These are phyloP conservation scores for Pythium coloratum DNA, from an alignment of 352 stramenopile species.

Conservation along the genomic window DNA sequence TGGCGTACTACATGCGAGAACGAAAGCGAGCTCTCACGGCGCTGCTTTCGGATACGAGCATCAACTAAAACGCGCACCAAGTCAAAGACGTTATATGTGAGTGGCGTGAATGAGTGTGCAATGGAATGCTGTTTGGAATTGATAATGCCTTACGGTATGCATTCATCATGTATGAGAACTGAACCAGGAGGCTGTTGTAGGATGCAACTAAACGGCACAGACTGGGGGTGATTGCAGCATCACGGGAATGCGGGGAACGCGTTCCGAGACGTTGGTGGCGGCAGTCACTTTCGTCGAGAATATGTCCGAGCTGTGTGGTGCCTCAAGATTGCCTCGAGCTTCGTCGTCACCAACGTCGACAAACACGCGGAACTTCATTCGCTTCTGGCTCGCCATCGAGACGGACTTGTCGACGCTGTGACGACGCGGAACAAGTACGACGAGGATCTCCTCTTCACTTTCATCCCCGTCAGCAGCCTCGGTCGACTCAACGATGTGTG, in stretches of 20 bases:
- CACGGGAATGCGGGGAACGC: not conserved
- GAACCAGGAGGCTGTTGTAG: not conserved
- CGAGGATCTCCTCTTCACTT: slow-evolving; percentile 2
- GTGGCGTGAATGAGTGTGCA: not conserved
- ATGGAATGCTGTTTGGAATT: not conserved
- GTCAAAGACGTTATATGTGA: not conserved
- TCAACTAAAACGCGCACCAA: not conserved
- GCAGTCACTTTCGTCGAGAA: not conserved
- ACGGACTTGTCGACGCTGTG: slow-evolving; percentile 4
- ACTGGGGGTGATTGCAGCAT: not conserved
- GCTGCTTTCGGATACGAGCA: not conserved
- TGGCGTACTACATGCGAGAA: slow-evolving; percentile 21
- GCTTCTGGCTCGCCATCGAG: not conserved
- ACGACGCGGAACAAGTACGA: slow-evolving; percentile 7
- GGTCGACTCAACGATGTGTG: not conserved
- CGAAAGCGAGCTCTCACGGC: slow-evolving; percentile 13
- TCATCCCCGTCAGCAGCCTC: not conserved
- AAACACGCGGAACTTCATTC: not conserved
- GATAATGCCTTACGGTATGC: not conserved
- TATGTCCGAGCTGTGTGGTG: not conserved
- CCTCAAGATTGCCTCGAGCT: not conserved
- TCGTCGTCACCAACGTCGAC: not conserved
- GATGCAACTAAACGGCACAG: slow-evolving; percentile 5
- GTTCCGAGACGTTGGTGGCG: not conserved
- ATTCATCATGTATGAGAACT: not conserved